These are phyloP conservation scores for Cucumis melo DNA, from an alignment of 306 rosid genomes.

Conservation along the genomic window DNA sequence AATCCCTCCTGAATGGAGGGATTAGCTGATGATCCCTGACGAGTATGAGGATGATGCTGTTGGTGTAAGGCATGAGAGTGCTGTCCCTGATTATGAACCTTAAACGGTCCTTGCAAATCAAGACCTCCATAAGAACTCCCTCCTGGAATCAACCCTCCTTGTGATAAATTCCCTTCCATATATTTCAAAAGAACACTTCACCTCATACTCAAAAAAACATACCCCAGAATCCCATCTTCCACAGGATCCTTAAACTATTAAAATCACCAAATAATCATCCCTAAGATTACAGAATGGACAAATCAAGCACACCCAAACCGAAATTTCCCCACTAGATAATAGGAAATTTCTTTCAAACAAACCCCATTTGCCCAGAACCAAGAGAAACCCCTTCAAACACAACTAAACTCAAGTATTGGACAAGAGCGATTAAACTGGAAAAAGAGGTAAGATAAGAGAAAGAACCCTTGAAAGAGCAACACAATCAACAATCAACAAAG, in stretches of 20 bases:
- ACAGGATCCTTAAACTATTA: not conserved
- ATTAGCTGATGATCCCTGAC: constrained; percentile 39
- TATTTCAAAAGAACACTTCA: constrained; percentile 18
- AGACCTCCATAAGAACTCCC: constrained; percentile 55
- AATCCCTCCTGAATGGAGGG: constrained; percentile 48
- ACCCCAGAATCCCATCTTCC: not conserved
- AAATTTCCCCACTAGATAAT: not conserved
- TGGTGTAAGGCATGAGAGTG: constrained; percentile 39
- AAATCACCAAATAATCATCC: not conserved
- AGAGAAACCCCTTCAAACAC: not conserved
- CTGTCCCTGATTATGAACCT: constrained; percentile 31
- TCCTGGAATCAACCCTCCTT: constrained; percentile 57
- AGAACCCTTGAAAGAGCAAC: not conserved
- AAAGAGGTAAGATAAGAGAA: not conserved
- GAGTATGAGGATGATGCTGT: constrained; percentile 34
- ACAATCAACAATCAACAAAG: not conserved
- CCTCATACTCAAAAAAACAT: constrained; percentile 17
- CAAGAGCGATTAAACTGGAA: not conserved
- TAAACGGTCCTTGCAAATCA: constrained; percentile 52
- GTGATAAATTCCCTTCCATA: constrained; percentile 78
- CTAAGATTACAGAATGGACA: not conserved
- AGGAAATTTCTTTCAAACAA: not conserved
- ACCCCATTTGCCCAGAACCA: not conserved
- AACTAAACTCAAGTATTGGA: not conserved
- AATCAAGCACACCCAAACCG: constrained; percentile 11